These are phyloP conservation scores for Dalechampia spathulata DNA, from an alignment of 441 rosid species.

Conservation along the genomic window DNA sequence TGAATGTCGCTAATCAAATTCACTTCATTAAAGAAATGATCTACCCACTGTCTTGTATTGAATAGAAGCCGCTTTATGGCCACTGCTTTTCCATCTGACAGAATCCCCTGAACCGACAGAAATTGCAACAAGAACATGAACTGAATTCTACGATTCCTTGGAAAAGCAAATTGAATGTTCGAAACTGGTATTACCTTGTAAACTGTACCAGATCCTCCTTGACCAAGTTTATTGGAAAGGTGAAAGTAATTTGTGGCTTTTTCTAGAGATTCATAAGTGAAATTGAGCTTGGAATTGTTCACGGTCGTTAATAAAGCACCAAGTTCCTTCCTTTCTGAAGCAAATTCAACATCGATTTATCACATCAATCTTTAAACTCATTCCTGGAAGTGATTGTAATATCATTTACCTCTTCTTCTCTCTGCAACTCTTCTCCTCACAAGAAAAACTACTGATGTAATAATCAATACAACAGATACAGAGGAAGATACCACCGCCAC, in stretches of 20 bases:
- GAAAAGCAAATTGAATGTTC: slow-evolving; percentile 2
- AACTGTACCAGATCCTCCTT: slow-evolving; percentile 91
- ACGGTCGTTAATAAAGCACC: slow-evolving; percentile 42
- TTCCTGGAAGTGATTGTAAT: not conserved
- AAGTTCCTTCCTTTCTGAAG: slow-evolving; percentile 54
- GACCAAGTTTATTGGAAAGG: slow-evolving; percentile 68
- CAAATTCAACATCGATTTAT: too few relatives aligned
- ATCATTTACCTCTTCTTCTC: slow-evolving; percentile 43
- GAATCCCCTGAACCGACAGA: slow-evolving; percentile 42
- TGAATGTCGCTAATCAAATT: slow-evolving; percentile 61
- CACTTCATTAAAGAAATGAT: slow-evolving; percentile 89
- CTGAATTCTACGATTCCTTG: slow-evolving; percentile 6
- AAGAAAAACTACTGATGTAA: slow-evolving; percentile 30
- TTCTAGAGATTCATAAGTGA: slow-evolving; percentile 79
- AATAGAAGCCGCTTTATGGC: slow-evolving; percentile 82
- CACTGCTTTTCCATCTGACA: slow-evolving; percentile 54
- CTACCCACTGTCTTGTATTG: slow-evolving; percentile 87
- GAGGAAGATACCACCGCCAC: slow-evolving; percentile 39
- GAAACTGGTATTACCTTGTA: slow-evolving; percentile 51
- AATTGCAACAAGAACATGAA: not conserved
- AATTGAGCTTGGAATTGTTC: slow-evolving; percentile 59
- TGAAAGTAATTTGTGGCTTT: slow-evolving; percentile 65
- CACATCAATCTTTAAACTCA: not conserved
- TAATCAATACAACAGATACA: slow-evolving; percentile 40
- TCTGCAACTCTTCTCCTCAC: slow-evolving; percentile 28